Percentiles rank a stretch among this genome's conserved stretches.
Conservation (phyloP, 495 filamentous ascomycete genomes). For the Schizothecium vesticola region DNA sequence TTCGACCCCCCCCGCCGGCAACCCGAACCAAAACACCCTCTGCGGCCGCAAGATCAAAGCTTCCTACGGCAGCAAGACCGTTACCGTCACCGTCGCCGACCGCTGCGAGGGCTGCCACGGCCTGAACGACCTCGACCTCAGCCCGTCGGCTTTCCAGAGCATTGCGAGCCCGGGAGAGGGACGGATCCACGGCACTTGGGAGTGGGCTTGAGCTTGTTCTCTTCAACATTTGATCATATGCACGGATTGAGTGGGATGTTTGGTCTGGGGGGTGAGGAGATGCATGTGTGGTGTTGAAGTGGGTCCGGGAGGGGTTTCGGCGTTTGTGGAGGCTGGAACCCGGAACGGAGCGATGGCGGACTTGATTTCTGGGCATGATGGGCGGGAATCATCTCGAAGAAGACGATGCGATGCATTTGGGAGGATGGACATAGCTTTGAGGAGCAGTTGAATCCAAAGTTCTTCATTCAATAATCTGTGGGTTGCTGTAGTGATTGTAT, state of each 20-base stretch:
- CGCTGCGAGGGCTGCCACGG: conserved; percentile 13
- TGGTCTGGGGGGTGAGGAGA: not conserved
- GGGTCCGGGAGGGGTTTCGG: not conserved
- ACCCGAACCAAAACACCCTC: conserved; percentile 31
- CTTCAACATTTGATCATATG: not conserved
- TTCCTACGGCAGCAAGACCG: conserved; percentile 22
- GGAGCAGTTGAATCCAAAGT: not conserved
- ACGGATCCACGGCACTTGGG: conserved; percentile 32
- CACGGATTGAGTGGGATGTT: not conserved
- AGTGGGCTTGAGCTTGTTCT: conserved; percentile 14
- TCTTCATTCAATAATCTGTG: not conserved
- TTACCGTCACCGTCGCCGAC: conserved; percentile 30
- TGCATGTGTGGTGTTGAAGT: not conserved
- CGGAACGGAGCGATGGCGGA: not conserved
- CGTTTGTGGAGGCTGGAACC: not conserved
- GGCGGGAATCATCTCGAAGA: not conserved
- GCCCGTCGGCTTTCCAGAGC: conserved; percentile 14
- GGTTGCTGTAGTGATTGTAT: not conserved
- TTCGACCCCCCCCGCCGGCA: conserved; percentile 24
- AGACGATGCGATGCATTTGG: not conserved
- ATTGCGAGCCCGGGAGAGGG: conserved; percentile 22
- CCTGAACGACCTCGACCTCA: conserved; percentile 15
- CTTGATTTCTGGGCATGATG: not conserved
- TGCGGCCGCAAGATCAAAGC: conserved; percentile 26
- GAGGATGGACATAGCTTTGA: not conserved